Evolutionary conservation across 257 asterid genomes (phyloP), one percentile per base, ranked within the genome.

Genomic region (Lantana camara): DNA sequence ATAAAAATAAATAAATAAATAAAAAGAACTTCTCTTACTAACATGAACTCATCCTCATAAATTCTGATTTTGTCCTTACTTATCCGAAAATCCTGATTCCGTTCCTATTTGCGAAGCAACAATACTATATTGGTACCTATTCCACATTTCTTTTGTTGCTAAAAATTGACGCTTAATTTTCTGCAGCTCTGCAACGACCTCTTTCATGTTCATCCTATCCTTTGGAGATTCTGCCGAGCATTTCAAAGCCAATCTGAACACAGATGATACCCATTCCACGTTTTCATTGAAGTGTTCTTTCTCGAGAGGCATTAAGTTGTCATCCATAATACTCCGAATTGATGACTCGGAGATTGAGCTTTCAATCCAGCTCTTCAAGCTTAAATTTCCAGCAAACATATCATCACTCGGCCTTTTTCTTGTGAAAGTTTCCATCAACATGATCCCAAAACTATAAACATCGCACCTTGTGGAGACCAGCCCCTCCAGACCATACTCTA

Each of bases 401-500:
- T 62, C 68, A 29, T 34, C 45, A 5, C 7, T 62, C 7, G 68
- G 68, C 11, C 41, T 34, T 11, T 22, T 64, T n/a, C 62, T 40
- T 15, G 62, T 64, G 11, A 50, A 50, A 3, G n/a, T n/a, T 23
- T 64, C 62, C 62, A 64, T 34, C 50, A 52, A 34, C 5, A 52
- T 15, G 38, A 64, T 38, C 3, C 64, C 71, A 23, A 6, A 66
- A 6, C 64, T 66, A 34, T 40, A 66, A 16, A 66, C 34, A 29
- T 66, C 71, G 20, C 64, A 54, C 3, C 17, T 54, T 5, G 53
- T 42, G 4, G 71, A 66, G 0, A 66, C 64, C 3, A 40, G 20
- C 10, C 71, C 71, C 17, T 57, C 71, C 7, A 27, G 24, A 35
- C 64, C 71, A 27, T 20, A 64, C 47, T 64, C 70, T 64, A 47